Evolutionary conservation across 2,329 filamentous ascomycete species (phyloP), one percentile per base, ranked within the genome.

Genomic region (Coleophoma cylindrospora): DNA sequence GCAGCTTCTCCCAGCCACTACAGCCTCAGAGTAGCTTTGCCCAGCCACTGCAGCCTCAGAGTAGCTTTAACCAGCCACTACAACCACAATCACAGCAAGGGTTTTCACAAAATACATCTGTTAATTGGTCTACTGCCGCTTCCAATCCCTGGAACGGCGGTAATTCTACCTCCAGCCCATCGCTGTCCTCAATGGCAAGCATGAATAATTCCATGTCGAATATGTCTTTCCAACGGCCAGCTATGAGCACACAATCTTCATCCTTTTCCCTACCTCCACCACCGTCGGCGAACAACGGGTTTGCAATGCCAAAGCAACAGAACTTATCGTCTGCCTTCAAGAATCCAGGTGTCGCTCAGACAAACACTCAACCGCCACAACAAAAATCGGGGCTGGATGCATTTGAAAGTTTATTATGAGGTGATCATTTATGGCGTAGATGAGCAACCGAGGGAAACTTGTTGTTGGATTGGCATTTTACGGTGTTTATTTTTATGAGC

Each of bases 201-300:
- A 64, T 78, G 55, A 65, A 58, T 45, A 66, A 67, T 15, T 69
- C 73, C 34, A 75, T 81, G 73, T 68, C 70, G 11, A 74, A 59
- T 49, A 66, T 81, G 63, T 74, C 72, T 47, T 73, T 75, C 51
- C 63, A 68, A 43, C 67, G 70, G 48, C 71, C 73, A 49, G 66
- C 68, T 11, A 65, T 61, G 45, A 62, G 54, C 10, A 62, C 41
- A 53, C 63, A 51, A 4, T 73, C 19, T 32, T 44, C 75, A 3
- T 76, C 79, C 0, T 84, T 84, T 61, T 82, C 81, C 1, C 66
- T 84, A 14, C 72, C 81, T 7, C 80, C 80, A 4, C 37, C 50
- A 34, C 41, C 50, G 38, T 46, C 51, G 53, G 43, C 50, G 15
- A 46, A 48, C 34, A 59, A 55, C 32, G 58, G 58, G 21, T 58